Evolutionary conservation across 2,329 filamentous ascomycete species (phyloP), one percentile per base, ranked within the genome.

Genomic region (Calonectria montana): DNA sequence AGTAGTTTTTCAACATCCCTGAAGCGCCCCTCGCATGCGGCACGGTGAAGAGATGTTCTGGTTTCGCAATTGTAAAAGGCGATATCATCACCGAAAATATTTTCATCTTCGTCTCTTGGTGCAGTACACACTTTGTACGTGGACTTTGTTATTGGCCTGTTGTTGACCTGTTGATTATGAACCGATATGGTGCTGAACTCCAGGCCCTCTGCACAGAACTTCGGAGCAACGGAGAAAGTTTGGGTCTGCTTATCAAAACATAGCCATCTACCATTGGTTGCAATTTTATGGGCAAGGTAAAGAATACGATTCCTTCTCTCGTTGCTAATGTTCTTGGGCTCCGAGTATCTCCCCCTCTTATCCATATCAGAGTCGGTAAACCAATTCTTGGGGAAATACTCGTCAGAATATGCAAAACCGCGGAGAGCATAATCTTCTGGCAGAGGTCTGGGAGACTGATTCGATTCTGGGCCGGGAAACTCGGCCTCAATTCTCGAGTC

Each of bases 341-440:
- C 92, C 53, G 93, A 88, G 18, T 88, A 88, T 48, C 91, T 88
- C 72, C 94, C 92, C 12, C 92, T 91, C n/a, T 94, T 92, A 31
- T 94, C 91, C 5, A 91, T 86, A 70, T 88, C 87, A 1, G 87
- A 86, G 12, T 87, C 86, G 0, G 79, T 75, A 77, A 94, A 94
- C 89, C 90, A 94, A 0, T 86, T 83, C 0, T 81, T 68, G 0
- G 91, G 91, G 65, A 89, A 91, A 69, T 92, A 92, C 13, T 85
- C 84, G 2, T 90, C 86, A 0, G 87, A 84, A 85, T 91, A 94
- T 2, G 91, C 80, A 1, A 94, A 83, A 0, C 93, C 93, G 1
- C 91, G 86, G 67, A 94, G 87, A 0, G 89, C 86, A 74, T 90
- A 94, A 72, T 95, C 93, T 61, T 95, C 93, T 0, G 92, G 91